Percentiles rank a stretch among this genome's conserved stretches.
Evolutionary conservation across 257 asterid genomes (phyloP).

Genomic region (Capsicum baccatum): DNA sequence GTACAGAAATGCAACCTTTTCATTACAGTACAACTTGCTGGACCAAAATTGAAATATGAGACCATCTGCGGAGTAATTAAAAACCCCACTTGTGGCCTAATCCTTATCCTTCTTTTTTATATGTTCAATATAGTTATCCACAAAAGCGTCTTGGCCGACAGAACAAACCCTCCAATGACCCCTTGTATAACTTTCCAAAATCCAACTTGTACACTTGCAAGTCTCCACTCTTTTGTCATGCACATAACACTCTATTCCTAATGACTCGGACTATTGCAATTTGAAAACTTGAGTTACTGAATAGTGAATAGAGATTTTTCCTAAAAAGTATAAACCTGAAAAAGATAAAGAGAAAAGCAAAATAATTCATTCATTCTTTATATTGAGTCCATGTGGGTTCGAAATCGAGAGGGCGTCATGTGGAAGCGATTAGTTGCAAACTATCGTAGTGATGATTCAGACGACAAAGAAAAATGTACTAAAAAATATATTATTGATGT

Average conservation of each 20-base stretch:
- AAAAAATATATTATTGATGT: too few species aligned
- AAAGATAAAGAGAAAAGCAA: too few species aligned
- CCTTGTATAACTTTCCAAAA: not conserved
- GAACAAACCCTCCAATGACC: not conserved
- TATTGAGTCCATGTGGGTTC: too few species aligned
- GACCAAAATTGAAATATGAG: not conserved
- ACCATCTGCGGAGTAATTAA: not conserved
- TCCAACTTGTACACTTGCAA: not conserved
- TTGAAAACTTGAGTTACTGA: too few species aligned
- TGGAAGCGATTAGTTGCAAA: too few species aligned
- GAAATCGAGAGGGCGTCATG: too few species aligned
- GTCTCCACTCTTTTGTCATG: not conserved
- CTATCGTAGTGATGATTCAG: too few species aligned
- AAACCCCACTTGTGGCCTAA: not conserved
- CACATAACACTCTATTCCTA: not conserved
- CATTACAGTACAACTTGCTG: not conserved
- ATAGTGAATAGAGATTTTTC: too few species aligned
- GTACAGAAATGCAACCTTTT: not conserved
- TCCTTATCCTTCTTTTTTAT: not conserved
- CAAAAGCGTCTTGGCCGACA: not conserved
- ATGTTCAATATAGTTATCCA: conserved; percentile 14
- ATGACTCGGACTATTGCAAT: too few species aligned
- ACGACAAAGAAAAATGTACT: too few species aligned
- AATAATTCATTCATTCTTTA: too few species aligned
- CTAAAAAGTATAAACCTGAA: too few species aligned